Conservation (phyloP, 129 eudicot species). For the Solidago caesia region DNA sequence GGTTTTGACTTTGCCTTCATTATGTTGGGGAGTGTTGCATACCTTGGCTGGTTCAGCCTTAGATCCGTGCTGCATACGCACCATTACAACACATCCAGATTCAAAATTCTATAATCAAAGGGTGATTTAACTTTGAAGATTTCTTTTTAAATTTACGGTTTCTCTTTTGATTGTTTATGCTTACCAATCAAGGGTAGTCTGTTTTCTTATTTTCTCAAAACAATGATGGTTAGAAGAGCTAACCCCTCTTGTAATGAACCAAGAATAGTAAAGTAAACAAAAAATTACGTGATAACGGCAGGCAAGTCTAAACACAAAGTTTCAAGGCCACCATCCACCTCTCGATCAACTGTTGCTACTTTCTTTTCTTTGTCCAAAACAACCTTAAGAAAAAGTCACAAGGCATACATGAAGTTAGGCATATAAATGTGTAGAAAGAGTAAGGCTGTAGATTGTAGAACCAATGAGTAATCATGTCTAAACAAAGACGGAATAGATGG, state of each 20-base stretch:
- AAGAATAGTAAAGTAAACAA: not conserved
- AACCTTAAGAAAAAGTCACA: conserved; percentile 41
- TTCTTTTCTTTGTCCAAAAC: conserved; percentile 85
- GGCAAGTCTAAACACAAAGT: conserved; percentile 83
- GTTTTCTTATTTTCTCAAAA: not conserved
- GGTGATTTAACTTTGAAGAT: not conserved
- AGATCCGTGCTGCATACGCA: conserved; percentile 64
- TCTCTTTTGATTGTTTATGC: not conserved
- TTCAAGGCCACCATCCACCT: conserved; percentile 96
- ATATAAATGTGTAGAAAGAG: not conserved
- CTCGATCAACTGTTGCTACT: conserved; percentile 81
- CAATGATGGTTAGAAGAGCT: not conserved
- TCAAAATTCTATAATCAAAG: not conserved
- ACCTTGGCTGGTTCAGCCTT: conserved; percentile 92
- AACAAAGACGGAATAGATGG: not conserved
- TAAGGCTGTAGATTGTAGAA: not conserved
- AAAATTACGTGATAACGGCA: conserved; percentile 77
- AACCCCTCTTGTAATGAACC: not conserved
- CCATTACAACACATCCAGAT: not conserved
- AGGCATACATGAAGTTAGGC: not conserved
- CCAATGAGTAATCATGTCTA: not conserved
- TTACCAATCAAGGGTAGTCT: not conserved
- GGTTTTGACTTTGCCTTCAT: conserved; percentile 93
- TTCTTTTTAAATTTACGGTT: not conserved
- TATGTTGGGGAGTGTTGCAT: conserved; percentile 95